Base-by-base conservation (phyloP, 352 stramenopile genomes). In the Thalassiosira exigua region DNA sequence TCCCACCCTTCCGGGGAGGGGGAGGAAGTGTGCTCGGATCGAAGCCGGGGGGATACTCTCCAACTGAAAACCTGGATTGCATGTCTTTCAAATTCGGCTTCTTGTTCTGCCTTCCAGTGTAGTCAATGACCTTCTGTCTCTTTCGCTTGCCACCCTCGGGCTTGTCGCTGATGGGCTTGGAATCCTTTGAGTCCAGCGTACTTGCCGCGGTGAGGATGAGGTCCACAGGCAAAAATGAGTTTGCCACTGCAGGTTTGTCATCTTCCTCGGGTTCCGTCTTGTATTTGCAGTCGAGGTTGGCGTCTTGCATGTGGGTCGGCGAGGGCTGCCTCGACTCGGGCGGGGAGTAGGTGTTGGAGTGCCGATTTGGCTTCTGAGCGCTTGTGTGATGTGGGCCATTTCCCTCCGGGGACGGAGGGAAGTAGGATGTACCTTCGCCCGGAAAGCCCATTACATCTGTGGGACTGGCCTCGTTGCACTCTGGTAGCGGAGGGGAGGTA, bases 31-130 rank as follows among this genome's bases (percentile, higher is more conserved):
- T 73, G 21, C 19, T 53, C 21, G 50, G 64, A 29, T 73, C 64
- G 21, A 73, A 56, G 17, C 64, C 64, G 4, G 64, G 64, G 24
- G 64, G 64, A 48, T 73, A 73, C 46, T 33, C 64, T 2, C 64
- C 64, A 3, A 73, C 64, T 17, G 29, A 54, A 32, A 73, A 73
- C 4, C 4, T 29, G 4, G 57, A 51, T 19, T 44, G 7, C 36
- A 14, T 44, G 36, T 7, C 7, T 7, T 70, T 70, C 24, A 42
- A 11, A 1, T 48, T 24, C 42, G 46, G 60, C 27, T 50, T 58
- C 60, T 70, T 70, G 42, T 58, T 57, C 11, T 59, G 22, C 5
- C 24, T 44, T 14, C 14, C 14, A 14, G 36, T 14, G 36, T 44
- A 44, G 36, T 44, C 36, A 14, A 14, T 44, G 36, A 70, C 9